phyloP scores from a whole-genome alignment of 179 eudicot species.

The Carnegiea gigantea region DNA sequence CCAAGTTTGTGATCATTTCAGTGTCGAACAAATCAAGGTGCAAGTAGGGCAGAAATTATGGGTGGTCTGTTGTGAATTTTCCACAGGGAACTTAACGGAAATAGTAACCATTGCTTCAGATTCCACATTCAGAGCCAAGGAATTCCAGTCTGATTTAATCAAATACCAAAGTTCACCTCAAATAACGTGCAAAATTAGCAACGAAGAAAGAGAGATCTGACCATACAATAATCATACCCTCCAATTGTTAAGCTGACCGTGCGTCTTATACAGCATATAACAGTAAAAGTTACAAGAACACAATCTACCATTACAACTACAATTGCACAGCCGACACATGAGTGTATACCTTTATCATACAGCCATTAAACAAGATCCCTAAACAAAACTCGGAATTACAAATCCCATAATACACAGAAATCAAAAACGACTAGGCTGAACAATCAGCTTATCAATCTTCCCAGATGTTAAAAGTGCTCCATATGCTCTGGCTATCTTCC shows the following conservation, averaged over 20 bases:
- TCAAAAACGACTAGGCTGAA: not conserved
- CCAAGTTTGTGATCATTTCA: not conserved
- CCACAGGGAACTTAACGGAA: not conserved
- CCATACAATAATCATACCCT: not conserved
- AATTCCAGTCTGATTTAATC: no score
- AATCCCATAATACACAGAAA: not conserved
- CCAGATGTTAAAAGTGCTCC: no score
- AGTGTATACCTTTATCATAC: slow-evolving; percentile 2
- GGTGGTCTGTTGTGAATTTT: not conserved
- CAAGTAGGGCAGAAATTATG: not conserved
- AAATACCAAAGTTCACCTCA: not conserved
- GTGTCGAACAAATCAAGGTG: not conserved
- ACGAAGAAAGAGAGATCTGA: not conserved
- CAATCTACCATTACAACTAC: not conserved
- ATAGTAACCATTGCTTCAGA: not conserved
- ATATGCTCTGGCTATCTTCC: not conserved
- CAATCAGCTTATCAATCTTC: not conserved
- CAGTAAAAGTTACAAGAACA: not conserved
- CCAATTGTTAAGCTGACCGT: not conserved
- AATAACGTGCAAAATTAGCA: not conserved
- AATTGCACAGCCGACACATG: not conserved
- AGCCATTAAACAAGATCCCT: not conserved
- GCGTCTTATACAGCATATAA: not conserved
- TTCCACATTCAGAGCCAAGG: not conserved
- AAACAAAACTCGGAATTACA: slow-evolving; percentile 1